These are phyloP conservation scores for Diaporthe velutina DNA, from an alignment of 2,329 filamentous ascomycete species.

Conservation along the genomic window DNA sequence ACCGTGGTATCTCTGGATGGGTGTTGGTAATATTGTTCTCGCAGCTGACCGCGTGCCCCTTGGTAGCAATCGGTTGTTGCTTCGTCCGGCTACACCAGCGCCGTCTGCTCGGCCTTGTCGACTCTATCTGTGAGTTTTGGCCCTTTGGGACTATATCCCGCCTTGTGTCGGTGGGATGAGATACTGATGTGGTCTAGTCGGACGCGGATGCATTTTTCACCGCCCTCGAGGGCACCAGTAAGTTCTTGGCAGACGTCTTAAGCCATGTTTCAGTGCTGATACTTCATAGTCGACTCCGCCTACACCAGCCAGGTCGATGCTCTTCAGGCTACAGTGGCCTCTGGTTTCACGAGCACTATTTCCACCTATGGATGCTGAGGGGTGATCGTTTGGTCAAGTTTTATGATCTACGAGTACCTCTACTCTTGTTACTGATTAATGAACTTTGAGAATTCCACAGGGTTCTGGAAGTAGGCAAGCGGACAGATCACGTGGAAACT, in stretches of 20 bases:
- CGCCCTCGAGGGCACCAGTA: constrained; percentile 24
- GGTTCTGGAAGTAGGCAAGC: not conserved
- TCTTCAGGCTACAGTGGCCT: constrained; percentile 11
- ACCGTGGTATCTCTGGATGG: too few species aligned
- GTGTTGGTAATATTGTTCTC: not conserved
- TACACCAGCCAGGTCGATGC: constrained; percentile 18
- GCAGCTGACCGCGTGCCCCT: not conserved
- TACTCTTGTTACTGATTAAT: too few species aligned
- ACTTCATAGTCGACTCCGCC: not conserved
- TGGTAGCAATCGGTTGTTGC: constrained; percentile 33
- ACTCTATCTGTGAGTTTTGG: constrained; percentile 22
- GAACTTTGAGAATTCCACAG: not conserved
- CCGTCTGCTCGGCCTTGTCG: constrained; percentile 28
- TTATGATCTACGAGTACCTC: not conserved
- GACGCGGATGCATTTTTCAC: not conserved
- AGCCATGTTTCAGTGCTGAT: not conserved
- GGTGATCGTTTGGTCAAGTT: not conserved
- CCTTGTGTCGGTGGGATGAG: not conserved
- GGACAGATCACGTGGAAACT: not conserved
- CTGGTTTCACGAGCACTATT: not conserved
- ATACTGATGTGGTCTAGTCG: not conserved
- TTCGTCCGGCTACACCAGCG: constrained; percentile 19
- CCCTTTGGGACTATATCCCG: too few species aligned
- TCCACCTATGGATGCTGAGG: not conserved
- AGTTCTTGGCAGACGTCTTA: not conserved